A percentile compares a stretch with the other conserved stretches of the same genome.
Evolutionary conservation across 176 grass and related monocot genomes (phyloP).

Genomic region (Themeda triandra): DNA sequence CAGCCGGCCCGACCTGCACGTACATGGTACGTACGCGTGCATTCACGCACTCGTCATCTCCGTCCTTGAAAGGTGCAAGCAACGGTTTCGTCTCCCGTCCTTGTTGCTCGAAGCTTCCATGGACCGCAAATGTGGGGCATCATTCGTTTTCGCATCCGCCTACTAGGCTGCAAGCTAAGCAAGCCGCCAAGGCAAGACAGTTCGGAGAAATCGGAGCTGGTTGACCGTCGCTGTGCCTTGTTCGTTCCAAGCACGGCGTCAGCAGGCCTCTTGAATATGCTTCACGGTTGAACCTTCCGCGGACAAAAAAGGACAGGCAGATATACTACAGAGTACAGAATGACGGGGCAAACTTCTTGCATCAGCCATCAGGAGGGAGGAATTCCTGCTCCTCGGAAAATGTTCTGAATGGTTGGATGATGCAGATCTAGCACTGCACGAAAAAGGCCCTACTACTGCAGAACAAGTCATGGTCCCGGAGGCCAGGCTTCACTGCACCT

Average conservation of each 20-base stretch:
- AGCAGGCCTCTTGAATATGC: not conserved
- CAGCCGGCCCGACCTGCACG: no score
- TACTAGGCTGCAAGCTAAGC: not conserved
- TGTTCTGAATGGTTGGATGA: not conserved
- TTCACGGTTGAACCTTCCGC: not conserved
- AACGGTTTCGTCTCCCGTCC: no score
- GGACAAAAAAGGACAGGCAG: not conserved
- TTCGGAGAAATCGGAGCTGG: not conserved
- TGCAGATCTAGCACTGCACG: not conserved
- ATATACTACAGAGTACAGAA: no score
- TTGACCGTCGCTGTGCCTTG: conserved; percentile 12
- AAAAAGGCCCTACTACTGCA: not conserved
- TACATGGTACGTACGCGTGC: not conserved
- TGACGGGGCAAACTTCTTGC: no score
- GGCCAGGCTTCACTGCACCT: not conserved
- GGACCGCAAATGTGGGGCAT: not conserved
- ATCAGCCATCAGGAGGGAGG: no score
- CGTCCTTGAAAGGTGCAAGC: not conserved
- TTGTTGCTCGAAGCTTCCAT: not conserved
- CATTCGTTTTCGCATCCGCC: not conserved
- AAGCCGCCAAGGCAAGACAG: not conserved
- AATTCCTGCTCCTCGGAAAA: no score
- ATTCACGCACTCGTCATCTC: not conserved
- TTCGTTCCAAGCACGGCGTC: not conserved
- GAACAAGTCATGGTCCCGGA: not conserved